Base-by-base conservation (phyloP, 2,329 filamentous ascomycete species). In the Pseudocercospora vitis region DNA sequence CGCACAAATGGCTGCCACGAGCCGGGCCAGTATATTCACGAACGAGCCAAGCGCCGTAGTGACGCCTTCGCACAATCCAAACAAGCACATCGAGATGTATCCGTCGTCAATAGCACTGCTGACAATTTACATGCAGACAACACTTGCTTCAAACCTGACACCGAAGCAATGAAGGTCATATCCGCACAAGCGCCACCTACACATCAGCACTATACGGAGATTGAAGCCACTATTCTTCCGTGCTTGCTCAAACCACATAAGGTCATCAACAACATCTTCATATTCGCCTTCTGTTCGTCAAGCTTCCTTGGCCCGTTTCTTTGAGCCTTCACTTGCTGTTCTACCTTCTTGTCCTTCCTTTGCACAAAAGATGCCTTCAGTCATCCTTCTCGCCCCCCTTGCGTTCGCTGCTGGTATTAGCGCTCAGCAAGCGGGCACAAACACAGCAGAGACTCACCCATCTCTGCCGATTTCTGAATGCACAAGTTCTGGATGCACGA, bases 381-480 rank as follows among this genome's bases (percentile, higher is more conserved):
- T 14, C 29, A 24, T 16, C 3, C 19, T 48, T 11, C 46, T 48
- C 4, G 12, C 40, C 40, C n/a, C 29, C 3, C 28, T 52, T 16
- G 12, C 47, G 12, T 31, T 45, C 42, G 42, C 42, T 3, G 40
- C 40, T 14, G 39, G 47, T 14, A 33, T 47, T 42, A 52, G 48
- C 21, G 54, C 54, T 40, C 74, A 76, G 68, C 70, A 73, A 62
- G 70, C 70, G 49, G 74, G 73, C 59, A 75, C 64, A 19, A 54
- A 64, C 56, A 68, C 65, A 44, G 63, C 72, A 28, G 74, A 76
- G 63, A 71, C 61, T 28, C 73, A 75, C 57, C 74, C 74, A 26
- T 65, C 65, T 59, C 62, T 76, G 56, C 65, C 64, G 6, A 50
- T 59, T 24, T 59, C 57, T 6, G 32, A 54, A 23, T 76, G 74